Base-by-base conservation (phyloP, 768 basidiomycete species). In the Naganishia vishniacii region DNA sequence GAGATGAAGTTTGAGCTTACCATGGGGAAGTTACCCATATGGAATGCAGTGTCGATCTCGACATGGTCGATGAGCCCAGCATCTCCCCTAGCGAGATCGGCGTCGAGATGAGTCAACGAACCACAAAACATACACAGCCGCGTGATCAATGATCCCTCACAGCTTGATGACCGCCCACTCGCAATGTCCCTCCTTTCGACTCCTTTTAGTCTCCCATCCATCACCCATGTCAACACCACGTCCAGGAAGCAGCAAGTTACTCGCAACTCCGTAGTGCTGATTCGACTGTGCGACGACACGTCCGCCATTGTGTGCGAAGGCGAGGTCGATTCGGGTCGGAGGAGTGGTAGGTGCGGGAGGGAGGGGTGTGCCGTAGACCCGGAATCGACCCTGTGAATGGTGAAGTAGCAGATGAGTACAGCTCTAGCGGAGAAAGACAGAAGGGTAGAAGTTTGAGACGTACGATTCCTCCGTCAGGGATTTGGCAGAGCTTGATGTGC, bases 191-290 rank as follows among this genome's bases (percentile, higher is more conserved):
- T 82, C 82, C 45, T 79, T 81, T 59, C 89, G 82, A 71, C 88
- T 93, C 66, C 95, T 82, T 75, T 88, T 91, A 3, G 94, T 98
- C 79, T 99, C 95, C 95, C 95, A 99, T 4, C 95, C 95, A 73
- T 95, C 93, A 4, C 92, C 86, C 91, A 99, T 99, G 71, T 94
- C 87, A 73, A 69, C 32, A 3, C 86, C 94, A 76, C 93, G 79
- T 29, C 94, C 94, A 0, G 94, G 93, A 41, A 95, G 80, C 48
- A 97, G 84, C 65, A 99, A 79, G 76, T 99, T 98, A 3, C 86
- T 83, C 3, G 92, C 94, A 11, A 88, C 83, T 23, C 92, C 93
- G 70, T 89, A 99, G 79, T 99, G 94, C 73, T 97, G 91, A 78
- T 99, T 91, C 45, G 91, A 94, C 23, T 85, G 86, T 59, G 81